Percentiles rank a stretch among this genome's conserved stretches.
phyloP scores from a whole-genome alignment of 1,139 yeast species.

The Blastobotrys illinoisensis region DNA sequence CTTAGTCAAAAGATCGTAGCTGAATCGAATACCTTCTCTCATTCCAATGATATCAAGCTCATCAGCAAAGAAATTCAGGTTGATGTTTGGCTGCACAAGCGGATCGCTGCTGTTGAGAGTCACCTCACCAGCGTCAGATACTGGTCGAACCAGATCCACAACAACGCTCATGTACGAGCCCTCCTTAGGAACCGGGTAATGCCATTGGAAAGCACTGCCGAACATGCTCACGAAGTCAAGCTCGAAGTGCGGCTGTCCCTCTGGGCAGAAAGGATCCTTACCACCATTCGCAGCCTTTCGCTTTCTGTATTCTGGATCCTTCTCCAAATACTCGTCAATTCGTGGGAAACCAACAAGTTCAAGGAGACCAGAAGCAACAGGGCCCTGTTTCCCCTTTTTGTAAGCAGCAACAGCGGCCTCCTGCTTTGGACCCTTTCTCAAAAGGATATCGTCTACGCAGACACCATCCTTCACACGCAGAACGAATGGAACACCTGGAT shows the following conservation, averaged over 20 bases:
- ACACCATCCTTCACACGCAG: conserved; percentile 22
- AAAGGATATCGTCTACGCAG: conserved; percentile 20
- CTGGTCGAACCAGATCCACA: conserved; percentile 27
- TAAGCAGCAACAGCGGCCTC: conserved; percentile 17
- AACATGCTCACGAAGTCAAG: conserved; percentile 25
- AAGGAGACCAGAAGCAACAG: conserved; percentile 24
- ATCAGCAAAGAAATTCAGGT: conserved; percentile 25
- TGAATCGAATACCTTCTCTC: conserved; percentile 26
- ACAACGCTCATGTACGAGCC: conserved; percentile 23
- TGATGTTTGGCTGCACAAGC: conserved; percentile 24
- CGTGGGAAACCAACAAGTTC: conserved; percentile 20
- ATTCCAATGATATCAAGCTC: conserved; percentile 26
- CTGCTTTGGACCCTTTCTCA: conserved; percentile 19
- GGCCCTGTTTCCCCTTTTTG: conserved; percentile 17
- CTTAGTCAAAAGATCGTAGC: conserved; percentile 24
- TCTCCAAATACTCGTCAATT: conserved; percentile 21
- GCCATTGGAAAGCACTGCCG: conserved; percentile 28
- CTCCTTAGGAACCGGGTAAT: conserved; percentile 23
- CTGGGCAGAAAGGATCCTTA: conserved; percentile 23
- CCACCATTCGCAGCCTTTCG: conserved; percentile 26
- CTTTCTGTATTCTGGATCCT: conserved; percentile 18
- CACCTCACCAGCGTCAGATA: conserved; percentile 24
- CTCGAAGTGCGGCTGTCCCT: conserved; percentile 27
- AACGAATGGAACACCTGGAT: conserved; percentile 28
- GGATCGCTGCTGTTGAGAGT: conserved; percentile 24